A percentile compares a stretch with the other conserved stretches of the same genome.
Evolutionary conservation across 306 rosid species (phyloP).

Genomic region (Prunus padus): DNA sequence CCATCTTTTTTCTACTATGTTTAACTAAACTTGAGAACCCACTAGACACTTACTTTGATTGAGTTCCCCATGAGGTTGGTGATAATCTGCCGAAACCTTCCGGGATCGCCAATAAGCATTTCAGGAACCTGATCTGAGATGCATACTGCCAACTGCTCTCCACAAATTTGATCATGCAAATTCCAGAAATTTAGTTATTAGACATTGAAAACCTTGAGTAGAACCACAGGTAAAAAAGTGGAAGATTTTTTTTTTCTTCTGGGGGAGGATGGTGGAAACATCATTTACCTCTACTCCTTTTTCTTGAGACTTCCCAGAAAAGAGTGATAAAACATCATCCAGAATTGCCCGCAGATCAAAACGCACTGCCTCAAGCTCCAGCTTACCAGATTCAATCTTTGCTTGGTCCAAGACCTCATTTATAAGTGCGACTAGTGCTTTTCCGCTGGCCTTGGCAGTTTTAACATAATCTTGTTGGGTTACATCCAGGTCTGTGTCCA

Average conservation of each 20-base stretch:
- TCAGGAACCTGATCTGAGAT: slow-evolving; percentile 82
- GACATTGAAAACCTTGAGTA: slow-evolving; percentile 22
- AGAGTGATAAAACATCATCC: slow-evolving; percentile 87
- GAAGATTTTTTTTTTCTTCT: background rate
- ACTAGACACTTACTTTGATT: slow-evolving; percentile 54
- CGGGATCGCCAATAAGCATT: slow-evolving; percentile 78
- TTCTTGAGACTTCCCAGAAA: slow-evolving; percentile 91
- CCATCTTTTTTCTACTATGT: background rate
- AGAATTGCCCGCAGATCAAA: slow-evolving; percentile 74
- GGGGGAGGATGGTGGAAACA: slow-evolving; percentile 10
- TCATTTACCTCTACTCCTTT: slow-evolving; percentile 88
- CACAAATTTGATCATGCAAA: slow-evolving; percentile 34
- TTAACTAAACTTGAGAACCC: background rate
- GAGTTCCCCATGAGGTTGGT: slow-evolving; percentile 91
- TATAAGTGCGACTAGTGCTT: slow-evolving; percentile 87
- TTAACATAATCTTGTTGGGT: slow-evolving; percentile 87
- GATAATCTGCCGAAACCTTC: slow-evolving; percentile 85
- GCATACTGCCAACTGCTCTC: slow-evolving; percentile 72
- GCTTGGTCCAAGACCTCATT: slow-evolving; percentile 97
- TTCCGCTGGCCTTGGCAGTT: slow-evolving; percentile 95
- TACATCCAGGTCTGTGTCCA: slow-evolving; percentile 91
- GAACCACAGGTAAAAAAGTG: background rate
- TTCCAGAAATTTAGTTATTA: slow-evolving; percentile 18
- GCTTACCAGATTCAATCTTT: slow-evolving; percentile 93
- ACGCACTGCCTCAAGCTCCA: slow-evolving; percentile 85